phyloP scores from a whole-genome alignment of 2,329 filamentous ascomycete species.

The Mariannaea elegans region DNA sequence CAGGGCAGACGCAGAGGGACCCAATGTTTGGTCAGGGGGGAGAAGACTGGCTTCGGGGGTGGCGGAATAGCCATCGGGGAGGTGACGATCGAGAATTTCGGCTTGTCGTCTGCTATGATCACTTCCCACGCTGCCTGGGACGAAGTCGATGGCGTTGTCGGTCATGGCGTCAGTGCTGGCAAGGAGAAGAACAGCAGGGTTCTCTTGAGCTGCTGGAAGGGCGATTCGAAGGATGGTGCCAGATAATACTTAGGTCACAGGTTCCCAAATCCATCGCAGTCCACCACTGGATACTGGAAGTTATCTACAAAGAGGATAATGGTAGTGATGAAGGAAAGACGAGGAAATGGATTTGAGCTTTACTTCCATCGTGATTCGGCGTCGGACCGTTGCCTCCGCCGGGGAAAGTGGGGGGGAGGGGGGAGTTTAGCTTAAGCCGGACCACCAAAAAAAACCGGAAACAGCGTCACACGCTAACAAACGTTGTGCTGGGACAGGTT shows the following conservation, averaged over 20 bases:
- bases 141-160: slow-evolving; percentile 34
- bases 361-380: not conserved
- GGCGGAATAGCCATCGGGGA: slow-evolving; percentile 52
- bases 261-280: not conserved
- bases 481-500: not conserved
- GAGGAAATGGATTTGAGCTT: not conserved
- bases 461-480: not conserved
- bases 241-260: not conserved
- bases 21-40: slow-evolving; percentile 23
- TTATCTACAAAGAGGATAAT: not conserved
- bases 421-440: not conserved
- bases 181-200: not conserved
- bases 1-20: slow-evolving; percentile 27
- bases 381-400: not conserved
- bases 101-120: slow-evolving; percentile 44
- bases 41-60: slow-evolving; percentile 48
- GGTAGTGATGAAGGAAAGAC: not conserved
- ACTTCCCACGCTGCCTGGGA: slow-evolving; percentile 38
- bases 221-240: not conserved
- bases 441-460: not conserved
- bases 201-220: not conserved
- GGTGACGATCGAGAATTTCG: slow-evolving; percentile 49
- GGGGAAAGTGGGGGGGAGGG: not conserved
- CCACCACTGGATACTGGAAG: not conserved
- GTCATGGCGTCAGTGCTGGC: slow-evolving; percentile 34